These are phyloP conservation scores for Polytrichum formosum DNA, from an alignment of 225 moss, liverwort and hornwort genomes.

Conservation along the genomic window DNA sequence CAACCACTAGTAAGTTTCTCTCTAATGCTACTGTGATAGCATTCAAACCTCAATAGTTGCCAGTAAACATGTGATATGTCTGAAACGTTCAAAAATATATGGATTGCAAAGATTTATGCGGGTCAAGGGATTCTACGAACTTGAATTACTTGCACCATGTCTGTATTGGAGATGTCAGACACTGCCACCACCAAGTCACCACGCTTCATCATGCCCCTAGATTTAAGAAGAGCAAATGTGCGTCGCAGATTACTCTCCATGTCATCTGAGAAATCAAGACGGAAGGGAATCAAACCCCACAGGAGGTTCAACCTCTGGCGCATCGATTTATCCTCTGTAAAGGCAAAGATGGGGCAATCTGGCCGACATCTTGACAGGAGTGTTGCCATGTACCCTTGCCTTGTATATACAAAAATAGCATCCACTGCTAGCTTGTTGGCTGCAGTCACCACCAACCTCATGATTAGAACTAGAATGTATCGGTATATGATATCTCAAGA, in stretches of 20 bases:
- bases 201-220: slow-evolving; percentile 50
- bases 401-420: slow-evolving; percentile 55
- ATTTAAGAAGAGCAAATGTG: slow-evolving; percentile 36
- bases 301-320: slow-evolving; percentile 36
- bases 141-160: slow-evolving; percentile 38
- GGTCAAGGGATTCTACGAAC: slow-evolving; percentile 38
- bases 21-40: no score
- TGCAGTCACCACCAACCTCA: slow-evolving; percentile 13
- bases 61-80: no score
- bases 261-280: slow-evolving; percentile 33
- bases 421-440: slow-evolving; percentile 43
- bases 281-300: slow-evolving; percentile 49
- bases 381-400: slow-evolving; percentile 40
- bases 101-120: no score
- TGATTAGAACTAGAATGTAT: no score
- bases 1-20: no score
- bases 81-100: no score
- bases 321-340: slow-evolving; percentile 37
- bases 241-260: slow-evolving; percentile 38
- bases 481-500: no score
- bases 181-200: slow-evolving; percentile 49
- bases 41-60: not conserved
- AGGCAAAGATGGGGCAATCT: slow-evolving; percentile 51
- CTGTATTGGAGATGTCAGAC: slow-evolving; percentile 29
- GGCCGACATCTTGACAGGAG: slow-evolving; percentile 40